Conservation (phyloP, 371 early-diverging fungal genomes). For the Phascolomyces articulosus region DNA sequence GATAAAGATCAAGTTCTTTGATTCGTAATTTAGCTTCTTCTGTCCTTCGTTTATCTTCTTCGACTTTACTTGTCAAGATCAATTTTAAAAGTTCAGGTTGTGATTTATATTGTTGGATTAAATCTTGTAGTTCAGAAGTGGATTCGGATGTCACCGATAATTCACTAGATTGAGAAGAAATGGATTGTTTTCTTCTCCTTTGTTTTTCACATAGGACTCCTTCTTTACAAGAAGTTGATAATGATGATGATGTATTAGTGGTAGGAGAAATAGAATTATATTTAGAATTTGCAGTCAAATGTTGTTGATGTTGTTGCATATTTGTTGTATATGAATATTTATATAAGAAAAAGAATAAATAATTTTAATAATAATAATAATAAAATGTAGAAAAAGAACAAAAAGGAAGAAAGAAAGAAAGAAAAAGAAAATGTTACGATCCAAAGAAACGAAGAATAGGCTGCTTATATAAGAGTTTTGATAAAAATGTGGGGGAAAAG, state of each 20-base stretch:
- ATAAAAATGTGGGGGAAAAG: too few relatives aligned
- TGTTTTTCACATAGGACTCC: too few relatives aligned
- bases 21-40: conserved; percentile 64
- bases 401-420: not conserved
- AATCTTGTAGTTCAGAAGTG: conserved; percentile 58
- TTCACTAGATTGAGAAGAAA: not conserved
- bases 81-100: conserved; percentile 68
- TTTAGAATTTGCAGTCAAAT: too few relatives aligned
- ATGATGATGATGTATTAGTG: not conserved
- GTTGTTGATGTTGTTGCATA: too few relatives aligned
- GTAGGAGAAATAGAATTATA: not conserved
- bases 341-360: too few relatives aligned
- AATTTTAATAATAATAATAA: too few relatives aligned
- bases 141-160: not conserved
- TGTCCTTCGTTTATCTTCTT: conserved; percentile 67
- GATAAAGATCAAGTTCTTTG: conserved; percentile 53
- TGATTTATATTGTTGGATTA: conserved; percentile 57
- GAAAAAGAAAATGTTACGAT: conserved; percentile 1
- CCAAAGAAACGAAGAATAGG: conserved; percentile 7
- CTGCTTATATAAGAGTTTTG: conserved; percentile 2
- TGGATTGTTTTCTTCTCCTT: not conserved
- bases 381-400: too few relatives aligned
- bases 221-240: not conserved
- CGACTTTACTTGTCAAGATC: conserved; percentile 65
- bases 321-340: too few relatives aligned